Base-by-base conservation (phyloP, 2,329 filamentous ascomycete genomes). In the Trichoderma koningii region DNA sequence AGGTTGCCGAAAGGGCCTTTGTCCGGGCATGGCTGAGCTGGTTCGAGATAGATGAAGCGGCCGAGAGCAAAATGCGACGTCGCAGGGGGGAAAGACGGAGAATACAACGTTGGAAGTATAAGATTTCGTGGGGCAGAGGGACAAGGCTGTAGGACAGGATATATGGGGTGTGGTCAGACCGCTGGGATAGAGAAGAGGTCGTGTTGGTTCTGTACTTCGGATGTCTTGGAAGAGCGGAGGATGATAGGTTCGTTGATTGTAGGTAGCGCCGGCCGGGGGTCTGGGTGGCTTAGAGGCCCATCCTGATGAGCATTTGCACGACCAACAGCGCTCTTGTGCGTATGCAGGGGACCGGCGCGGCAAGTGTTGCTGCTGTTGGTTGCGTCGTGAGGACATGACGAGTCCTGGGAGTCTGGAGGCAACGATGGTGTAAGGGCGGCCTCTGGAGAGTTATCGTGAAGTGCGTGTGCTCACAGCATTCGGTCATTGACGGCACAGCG, bases 241-340 rank as follows among this genome's bases (percentile, higher is more conserved):
- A 23, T 53, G 50, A 47, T 47, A 63, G 42, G 19, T 44, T 63
- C 19, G 42, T 10, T 26, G 44, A 19, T 19, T 30, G 15, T 17
- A 26, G 50, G 15, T 17, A 26, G 50, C 50, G 28, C 50, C 45
- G 28, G 50, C 59, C 28, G 6, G 41, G 41, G 60, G 14, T 2
- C 44, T 14, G 51, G 21, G 59, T 62, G 59, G 59, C 59, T 62
- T 53, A 62, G 59, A 45, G 15, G 38, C 38, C 48, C 59, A 9
- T 53, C 7, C 45, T 23, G 34, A 45, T 12, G 14, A 53, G 30
- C n/a, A 38, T 47, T n/a, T 63, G 60, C 23, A 47, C 30, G 19
- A 41, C 60, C 59, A 63, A 53, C 59, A 55, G 12, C 59, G n/a
- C 15, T 19, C 38, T 55, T n/a, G 44, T 23, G 10, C 9, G 14